phyloP scores from a whole-genome alignment of 2,329 filamentous ascomycete genomes.

The Colletotrichum graminicola region DNA sequence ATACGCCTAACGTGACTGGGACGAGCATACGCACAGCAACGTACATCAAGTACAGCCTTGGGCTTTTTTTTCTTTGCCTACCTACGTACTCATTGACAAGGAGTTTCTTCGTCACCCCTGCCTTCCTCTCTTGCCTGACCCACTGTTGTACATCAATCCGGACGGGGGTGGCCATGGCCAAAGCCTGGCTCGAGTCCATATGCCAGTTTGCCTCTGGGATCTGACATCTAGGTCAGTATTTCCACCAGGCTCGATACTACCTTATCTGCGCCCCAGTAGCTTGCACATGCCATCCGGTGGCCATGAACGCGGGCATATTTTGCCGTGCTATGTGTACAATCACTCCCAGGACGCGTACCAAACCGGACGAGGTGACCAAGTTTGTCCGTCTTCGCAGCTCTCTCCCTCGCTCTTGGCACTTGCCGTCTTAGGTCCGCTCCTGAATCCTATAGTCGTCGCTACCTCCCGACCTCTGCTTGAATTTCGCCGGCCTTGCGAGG shows the following conservation, averaged over 20 bases:
- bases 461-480: not conserved
- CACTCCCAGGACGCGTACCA: constrained; percentile 21
- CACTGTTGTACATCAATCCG: not conserved
- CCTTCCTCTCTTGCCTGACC: not conserved
- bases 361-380: constrained; percentile 1
- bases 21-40: not conserved
- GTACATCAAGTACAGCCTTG: not conserved
- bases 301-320: not conserved
- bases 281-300: not conserved
- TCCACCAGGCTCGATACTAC: not conserved
- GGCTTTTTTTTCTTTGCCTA: not conserved
- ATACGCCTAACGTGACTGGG: not conserved
- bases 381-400: constrained; percentile 1
- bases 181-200: not conserved
- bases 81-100: not conserved
- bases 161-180: not conserved
- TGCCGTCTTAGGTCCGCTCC: not conserved
- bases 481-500: constrained; percentile 22
- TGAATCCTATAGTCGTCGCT: constrained; percentile 9
- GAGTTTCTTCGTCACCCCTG: not conserved
- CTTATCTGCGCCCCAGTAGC: not conserved
- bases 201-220: not conserved
- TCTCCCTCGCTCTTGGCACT: constrained; percentile 8
- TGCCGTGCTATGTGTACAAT: not conserved
- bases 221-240: not conserved